Conservation (phyloP, 805 yeast species). For the Kluyveromyces siamensis region DNA sequence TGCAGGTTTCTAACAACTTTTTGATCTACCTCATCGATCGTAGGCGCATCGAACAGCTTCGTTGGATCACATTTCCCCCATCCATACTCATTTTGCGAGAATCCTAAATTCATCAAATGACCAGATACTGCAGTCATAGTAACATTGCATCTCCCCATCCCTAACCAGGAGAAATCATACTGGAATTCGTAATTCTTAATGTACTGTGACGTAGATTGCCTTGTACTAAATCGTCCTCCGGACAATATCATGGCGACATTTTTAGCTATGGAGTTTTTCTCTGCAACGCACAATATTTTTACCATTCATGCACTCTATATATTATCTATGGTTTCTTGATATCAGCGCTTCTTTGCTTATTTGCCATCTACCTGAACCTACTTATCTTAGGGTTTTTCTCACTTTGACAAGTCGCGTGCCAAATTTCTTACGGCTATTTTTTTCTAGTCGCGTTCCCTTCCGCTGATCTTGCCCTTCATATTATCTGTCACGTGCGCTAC, state of each 20-base stretch:
- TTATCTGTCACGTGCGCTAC: neutral
- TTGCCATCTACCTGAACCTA: neutral
- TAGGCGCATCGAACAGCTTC: slow-evolving; percentile 63
- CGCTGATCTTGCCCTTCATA: no score
- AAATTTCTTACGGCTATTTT: no score
- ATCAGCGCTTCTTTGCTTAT: neutral
- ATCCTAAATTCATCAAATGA: slow-evolving; percentile 66
- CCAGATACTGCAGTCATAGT: slow-evolving; percentile 93
- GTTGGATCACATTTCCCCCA: slow-evolving; percentile 65
- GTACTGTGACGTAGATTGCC: slow-evolving; percentile 48
- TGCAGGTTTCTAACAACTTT: slow-evolving; percentile 58
- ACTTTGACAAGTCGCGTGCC: neutral
- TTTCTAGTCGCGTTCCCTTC: no score
- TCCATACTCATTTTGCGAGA: slow-evolving; percentile 33
- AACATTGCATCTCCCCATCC: slow-evolving; percentile 58
- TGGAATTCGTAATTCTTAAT: slow-evolving; percentile 73
- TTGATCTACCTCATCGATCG: slow-evolving; percentile 36
- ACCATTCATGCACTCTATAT: neutral
- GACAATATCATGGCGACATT: slow-evolving; percentile 61
- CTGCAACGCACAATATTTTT: slow-evolving; percentile 84
- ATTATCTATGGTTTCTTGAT: no score
- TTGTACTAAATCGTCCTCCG: slow-evolving; percentile 50
- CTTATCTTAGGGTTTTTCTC: neutral
- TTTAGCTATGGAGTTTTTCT: slow-evolving; percentile 90
- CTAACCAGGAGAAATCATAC: slow-evolving; percentile 47